These are phyloP conservation scores for Didymella lethalis DNA, from an alignment of 2,329 filamentous ascomycete species.

Conservation along the genomic window DNA sequence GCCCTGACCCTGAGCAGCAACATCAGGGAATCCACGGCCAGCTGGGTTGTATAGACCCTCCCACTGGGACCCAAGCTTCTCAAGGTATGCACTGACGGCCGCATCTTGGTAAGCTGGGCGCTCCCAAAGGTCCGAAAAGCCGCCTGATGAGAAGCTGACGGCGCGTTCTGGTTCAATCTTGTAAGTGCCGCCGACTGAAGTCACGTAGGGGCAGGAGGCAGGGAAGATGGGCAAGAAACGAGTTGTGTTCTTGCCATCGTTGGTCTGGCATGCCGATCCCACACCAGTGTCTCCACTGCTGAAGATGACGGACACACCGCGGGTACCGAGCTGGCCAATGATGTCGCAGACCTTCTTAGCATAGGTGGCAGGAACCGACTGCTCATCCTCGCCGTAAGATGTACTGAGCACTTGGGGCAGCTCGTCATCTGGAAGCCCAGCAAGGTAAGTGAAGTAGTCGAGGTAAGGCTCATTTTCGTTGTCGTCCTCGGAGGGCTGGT, in stretches of 20 bases:
- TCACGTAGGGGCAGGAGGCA: conserved; percentile 58
- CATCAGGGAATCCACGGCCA: conserved; percentile 57
- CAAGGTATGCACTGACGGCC: conserved; percentile 52
- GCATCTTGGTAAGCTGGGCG: conserved; percentile 54
- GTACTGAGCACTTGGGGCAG: conserved; percentile 51
- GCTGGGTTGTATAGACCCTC: conserved; percentile 54
- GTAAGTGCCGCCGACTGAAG: conserved; percentile 55
- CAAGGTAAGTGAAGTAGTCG: conserved; percentile 50
- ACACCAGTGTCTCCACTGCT: conserved; percentile 52
- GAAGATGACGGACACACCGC: conserved; percentile 53
- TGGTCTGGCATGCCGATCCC: conserved; percentile 55
- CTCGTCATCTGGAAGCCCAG: conserved; percentile 42
- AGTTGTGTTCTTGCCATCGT: conserved; percentile 55
- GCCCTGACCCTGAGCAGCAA: conserved; percentile 51
- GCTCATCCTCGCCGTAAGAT: conserved; percentile 53
- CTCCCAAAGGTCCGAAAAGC: conserved; percentile 56
- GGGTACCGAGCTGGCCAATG: conserved; percentile 52
- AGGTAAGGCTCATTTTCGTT: conserved; percentile 59
- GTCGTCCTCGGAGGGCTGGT: conserved; percentile 52
- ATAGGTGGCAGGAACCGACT: conserved; percentile 49
- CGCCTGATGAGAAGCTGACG: conserved; percentile 54
- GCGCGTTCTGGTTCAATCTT: conserved; percentile 52
- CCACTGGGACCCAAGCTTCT: conserved; percentile 51
- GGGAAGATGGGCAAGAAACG: conserved; percentile 58
- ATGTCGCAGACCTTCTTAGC: conserved; percentile 51